Evolutionary conservation across 2,329 filamentous ascomycete species (phyloP).

Genomic region (Ilyonectria sp.): DNA sequence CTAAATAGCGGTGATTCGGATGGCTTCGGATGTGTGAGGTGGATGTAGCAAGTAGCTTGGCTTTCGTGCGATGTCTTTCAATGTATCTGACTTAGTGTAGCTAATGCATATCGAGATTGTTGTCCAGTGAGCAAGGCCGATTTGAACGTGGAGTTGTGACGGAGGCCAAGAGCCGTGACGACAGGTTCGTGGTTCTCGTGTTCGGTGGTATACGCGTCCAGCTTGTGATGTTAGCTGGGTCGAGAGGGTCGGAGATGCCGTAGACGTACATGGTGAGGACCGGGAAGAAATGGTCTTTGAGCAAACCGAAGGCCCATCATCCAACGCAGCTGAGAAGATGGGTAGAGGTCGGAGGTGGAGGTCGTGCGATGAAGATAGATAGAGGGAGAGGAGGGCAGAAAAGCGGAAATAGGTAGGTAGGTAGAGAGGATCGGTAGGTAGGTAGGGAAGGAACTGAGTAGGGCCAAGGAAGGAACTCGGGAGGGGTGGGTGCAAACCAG

Average conservation of each 20-base stretch:
- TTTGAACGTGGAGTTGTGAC: background rate
- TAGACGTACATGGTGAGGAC: background rate
- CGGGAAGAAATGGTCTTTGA: background rate
- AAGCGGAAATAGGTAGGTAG: background rate
- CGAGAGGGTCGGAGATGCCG: background rate
- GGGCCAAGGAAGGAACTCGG: too few species aligned
- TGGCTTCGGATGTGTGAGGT: background rate
- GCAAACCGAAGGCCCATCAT: background rate
- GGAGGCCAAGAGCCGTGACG: background rate
- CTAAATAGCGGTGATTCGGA: background rate
- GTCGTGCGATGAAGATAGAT: background rate
- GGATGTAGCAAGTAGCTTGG: background rate
- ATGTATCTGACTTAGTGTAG: background rate
- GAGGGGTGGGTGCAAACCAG: too few species aligned
- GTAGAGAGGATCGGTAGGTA: background rate
- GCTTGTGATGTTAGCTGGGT: background rate
- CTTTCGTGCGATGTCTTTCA: background rate
- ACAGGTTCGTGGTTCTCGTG: background rate
- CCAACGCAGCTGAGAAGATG: background rate
- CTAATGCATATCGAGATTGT: background rate
- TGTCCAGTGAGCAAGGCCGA: background rate
- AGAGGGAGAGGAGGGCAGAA: background rate
- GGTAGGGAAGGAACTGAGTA: too few species aligned
- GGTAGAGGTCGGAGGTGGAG: background rate
- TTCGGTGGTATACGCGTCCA: background rate